Percentiles rank a stretch among this genome's conserved stretches.
These are phyloP conservation scores for Lodderomyces metapsilosis DNA, from an alignment of 1,139 yeast species.

Conservation along the genomic window DNA sequence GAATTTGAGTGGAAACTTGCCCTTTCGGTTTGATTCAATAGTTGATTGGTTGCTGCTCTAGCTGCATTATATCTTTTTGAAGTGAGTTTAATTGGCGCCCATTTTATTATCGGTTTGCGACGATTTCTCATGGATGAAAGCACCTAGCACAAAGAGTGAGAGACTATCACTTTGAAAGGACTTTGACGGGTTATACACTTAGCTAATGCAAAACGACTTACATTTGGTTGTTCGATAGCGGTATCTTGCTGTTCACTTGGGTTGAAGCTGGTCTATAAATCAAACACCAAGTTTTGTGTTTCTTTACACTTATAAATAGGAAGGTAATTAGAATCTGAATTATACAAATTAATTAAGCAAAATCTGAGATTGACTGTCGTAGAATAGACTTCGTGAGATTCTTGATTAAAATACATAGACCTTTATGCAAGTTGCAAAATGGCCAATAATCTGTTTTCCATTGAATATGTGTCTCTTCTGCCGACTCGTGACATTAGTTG, in stretches of 20 bases:
- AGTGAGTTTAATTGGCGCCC: conserved; percentile 1
- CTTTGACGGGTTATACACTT: no score
- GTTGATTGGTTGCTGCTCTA: neutral
- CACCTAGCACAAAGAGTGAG: neutral
- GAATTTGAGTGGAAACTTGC: no score
- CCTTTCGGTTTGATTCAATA: neutral
- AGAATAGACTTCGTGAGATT: no score
- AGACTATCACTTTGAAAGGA: neutral
- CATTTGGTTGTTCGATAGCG: no score
- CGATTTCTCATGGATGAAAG: neutral
- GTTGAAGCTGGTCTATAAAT: no score
- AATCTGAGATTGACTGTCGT: neutral
- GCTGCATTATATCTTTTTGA: neutral
- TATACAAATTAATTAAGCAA: no score
- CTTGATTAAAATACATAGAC: conserved; percentile 10
- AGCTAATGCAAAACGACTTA: no score
- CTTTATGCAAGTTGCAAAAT: conserved; percentile 13
- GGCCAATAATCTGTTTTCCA: conserved; percentile 10
- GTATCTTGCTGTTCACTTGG: no score
- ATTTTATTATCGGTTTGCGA: neutral
- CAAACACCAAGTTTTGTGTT: no score
- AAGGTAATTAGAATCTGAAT: no score
- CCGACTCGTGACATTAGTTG: conserved; percentile 4
- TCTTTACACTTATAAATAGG: no score
- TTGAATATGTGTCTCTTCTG: conserved; percentile 2